Conservation (phyloP, 1,284 basidiomycete species). For the Neolentinus lepideus region DNA sequence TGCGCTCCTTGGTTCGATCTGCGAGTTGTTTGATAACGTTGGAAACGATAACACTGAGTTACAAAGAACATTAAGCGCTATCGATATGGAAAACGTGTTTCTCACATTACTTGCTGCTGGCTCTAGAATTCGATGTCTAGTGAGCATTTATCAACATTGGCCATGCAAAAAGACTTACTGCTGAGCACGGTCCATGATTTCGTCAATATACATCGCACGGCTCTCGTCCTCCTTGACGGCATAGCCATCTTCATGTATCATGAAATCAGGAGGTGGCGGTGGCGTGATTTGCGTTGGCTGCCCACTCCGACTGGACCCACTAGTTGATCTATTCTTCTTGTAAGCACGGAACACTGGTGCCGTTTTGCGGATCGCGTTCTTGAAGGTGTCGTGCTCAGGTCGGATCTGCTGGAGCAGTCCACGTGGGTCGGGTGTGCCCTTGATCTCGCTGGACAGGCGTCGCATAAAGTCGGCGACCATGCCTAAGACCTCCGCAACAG, state of each 20-base stretch:
- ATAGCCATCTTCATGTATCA: constrained; percentile 26
- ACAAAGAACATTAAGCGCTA: background rate
- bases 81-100: too few species aligned
- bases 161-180: constrained; percentile 28
- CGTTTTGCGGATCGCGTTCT: constrained; percentile 37
- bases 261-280: constrained; percentile 30
- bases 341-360: constrained; percentile 41
- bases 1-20: constrained; percentile 28
- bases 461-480: constrained; percentile 38
- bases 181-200: constrained; percentile 41
- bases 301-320: too few species aligned
- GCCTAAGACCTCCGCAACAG: constrained; percentile 44
- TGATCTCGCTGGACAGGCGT: constrained; percentile 36
- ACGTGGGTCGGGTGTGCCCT: constrained; percentile 40
- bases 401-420: constrained; percentile 50
- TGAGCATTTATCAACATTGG: background rate
- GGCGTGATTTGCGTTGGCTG: too few species aligned
- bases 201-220: constrained; percentile 42
- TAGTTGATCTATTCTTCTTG: constrained; percentile 2
- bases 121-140: constrained; percentile 34
- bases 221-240: constrained; percentile 7
- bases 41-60: constrained; percentile 34
- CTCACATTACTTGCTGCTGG: too few species aligned
- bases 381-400: constrained; percentile 40
- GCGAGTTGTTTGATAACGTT: constrained; percentile 39